Evolutionary conservation across 306 rosid species (phyloP).

Genomic region (Sophora flavescens): DNA sequence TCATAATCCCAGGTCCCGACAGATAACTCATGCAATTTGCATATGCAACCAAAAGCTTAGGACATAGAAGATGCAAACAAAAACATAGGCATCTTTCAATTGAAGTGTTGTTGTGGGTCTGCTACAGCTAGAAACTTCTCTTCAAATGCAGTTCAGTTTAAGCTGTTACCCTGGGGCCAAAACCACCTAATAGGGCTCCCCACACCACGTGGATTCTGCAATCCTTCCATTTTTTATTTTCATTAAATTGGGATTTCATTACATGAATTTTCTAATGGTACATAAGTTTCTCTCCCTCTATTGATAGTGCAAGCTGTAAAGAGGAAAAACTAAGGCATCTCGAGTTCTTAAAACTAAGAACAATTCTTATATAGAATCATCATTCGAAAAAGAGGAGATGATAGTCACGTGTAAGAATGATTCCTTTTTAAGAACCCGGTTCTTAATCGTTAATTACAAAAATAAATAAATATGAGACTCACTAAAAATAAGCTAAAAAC

Average conservation of each 20-base stretch:
- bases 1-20: slow-evolving; percentile 15
- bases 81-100: slow-evolving; percentile 7
- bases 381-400: too few species aligned
- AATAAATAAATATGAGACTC: too few species aligned
- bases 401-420: too few species aligned
- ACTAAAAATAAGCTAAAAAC: too few species aligned
- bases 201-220: slow-evolving; percentile 37
- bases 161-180: slow-evolving; percentile 6
- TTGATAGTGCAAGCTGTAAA: too few species aligned
- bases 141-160: not conserved
- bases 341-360: too few species aligned
- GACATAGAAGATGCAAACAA: slow-evolving; percentile 34
- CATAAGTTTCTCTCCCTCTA: not conserved
- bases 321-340: too few species aligned
- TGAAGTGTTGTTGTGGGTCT: slow-evolving; percentile 33
- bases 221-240: not conserved
- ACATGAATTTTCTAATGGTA: not conserved
- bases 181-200: slow-evolving; percentile 24
- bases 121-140: not conserved
- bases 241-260: not conserved
- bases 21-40: slow-evolving; percentile 9
- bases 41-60: slow-evolving; percentile 44
- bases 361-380: too few species aligned
- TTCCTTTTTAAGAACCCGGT: too few species aligned
- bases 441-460: too few species aligned